Percentiles rank a stretch among this genome's conserved stretches.
Conservation (phyloP, 73 alveolate species). For the Paramecium sonneborni region DNA sequence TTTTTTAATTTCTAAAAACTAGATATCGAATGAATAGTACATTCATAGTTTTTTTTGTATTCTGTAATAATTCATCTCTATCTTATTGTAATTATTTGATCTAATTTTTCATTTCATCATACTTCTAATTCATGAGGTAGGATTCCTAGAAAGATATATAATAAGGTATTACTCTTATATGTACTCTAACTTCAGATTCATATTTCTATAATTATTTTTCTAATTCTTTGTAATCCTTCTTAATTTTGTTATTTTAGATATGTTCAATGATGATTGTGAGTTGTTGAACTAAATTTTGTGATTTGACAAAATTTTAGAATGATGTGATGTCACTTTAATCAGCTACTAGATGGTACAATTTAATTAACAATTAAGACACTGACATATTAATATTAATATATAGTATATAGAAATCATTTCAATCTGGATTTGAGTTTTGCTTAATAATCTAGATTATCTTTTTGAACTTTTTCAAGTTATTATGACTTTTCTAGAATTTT, state of each 20-base stretch:
- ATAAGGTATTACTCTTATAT: not conserved
- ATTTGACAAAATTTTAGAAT: not conserved
- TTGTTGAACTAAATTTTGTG: not conserved
- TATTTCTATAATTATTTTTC: not conserved
- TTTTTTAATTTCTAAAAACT: conserved; percentile 20
- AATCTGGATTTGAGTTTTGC: not conserved
- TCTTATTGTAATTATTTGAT: not conserved
- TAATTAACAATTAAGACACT: not conserved
- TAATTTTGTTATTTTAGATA: not conserved
- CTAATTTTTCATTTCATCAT: not conserved
- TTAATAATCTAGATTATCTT: not conserved
- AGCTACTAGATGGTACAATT: not conserved
- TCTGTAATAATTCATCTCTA: not conserved
- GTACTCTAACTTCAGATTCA: conserved; percentile 15
- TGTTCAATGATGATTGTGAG: not conserved
- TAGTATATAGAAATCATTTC: not conserved
- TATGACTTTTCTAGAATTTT: not conserved
- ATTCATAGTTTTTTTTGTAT: not conserved
- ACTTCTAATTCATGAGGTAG: not conserved
- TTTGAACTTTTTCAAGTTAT: not conserved
- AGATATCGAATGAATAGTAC: not conserved
- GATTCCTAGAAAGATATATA: not conserved
- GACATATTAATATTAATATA: not conserved
- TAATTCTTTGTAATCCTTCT: not conserved
- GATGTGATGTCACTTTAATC: not conserved